A percentile compares a stretch with the other conserved stretches of the same genome.
phyloP scores from a whole-genome alignment of 1,284 basidiomycete genomes.

The Melampsora americana region DNA sequence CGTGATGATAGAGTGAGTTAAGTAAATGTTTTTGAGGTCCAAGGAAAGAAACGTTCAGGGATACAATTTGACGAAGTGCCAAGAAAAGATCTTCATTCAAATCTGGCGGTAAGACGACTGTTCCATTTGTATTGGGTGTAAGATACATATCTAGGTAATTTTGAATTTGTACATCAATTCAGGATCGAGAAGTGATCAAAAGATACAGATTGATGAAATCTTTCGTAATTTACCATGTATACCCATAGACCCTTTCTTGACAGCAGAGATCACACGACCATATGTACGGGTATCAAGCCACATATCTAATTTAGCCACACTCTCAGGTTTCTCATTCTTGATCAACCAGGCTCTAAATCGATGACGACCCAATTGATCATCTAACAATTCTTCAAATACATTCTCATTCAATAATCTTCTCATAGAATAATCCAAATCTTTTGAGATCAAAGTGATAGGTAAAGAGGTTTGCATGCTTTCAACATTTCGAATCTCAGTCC shows the following conservation, averaged over 20 bases:
- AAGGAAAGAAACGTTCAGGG: neutral
- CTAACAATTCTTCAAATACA: constrained; percentile 46
- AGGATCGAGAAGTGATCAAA: neutral
- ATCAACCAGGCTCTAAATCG: constrained; percentile 45
- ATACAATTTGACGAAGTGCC: no score
- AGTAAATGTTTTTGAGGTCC: constrained; percentile 46
- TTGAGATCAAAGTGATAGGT: constrained; percentile 11
- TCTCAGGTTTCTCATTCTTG: neutral
- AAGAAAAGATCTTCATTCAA: no score
- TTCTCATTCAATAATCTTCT: constrained; percentile 44
- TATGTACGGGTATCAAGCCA: constrained; percentile 12
- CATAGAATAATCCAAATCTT: constrained; percentile 42
- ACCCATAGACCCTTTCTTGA: constrained; percentile 6
- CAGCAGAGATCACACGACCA: constrained; percentile 1
- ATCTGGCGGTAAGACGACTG: neutral
- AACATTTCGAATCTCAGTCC: neutral
- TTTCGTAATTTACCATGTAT: constrained; percentile 5
- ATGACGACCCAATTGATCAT: constrained; percentile 46
- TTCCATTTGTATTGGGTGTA: neutral
- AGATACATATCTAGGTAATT: neutral
- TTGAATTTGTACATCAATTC: neutral
- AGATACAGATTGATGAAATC: neutral
- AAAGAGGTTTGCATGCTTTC: constrained; percentile 10
- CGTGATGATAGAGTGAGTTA: constrained; percentile 44
- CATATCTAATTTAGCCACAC: constrained; percentile 12